Percentiles rank a stretch among this genome's conserved stretches.
phyloP scores from a whole-genome alignment of 75 land plant species.

The Pinus taeda region DNA sequence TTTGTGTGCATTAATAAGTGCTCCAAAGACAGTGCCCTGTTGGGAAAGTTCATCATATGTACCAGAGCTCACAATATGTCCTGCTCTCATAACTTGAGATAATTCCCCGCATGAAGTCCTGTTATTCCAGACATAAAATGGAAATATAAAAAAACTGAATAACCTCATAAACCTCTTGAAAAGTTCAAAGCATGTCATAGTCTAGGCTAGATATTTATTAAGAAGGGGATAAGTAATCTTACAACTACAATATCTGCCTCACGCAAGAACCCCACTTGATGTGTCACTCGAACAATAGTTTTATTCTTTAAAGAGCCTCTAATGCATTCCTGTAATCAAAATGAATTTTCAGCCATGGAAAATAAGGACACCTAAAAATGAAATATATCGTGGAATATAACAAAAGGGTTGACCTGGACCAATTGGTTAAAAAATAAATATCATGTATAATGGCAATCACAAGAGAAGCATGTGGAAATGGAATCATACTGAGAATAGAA shows the following conservation, averaged over 20 bases:
- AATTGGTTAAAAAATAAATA: background rate
- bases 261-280: slow-evolving; percentile 45
- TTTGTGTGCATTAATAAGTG: slow-evolving; percentile 27
- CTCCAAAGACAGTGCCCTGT: slow-evolving; percentile 23
- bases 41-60: slow-evolving; percentile 20
- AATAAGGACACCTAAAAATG: background rate
- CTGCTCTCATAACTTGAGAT: slow-evolving; percentile 33
- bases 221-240: background rate
- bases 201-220: background rate
- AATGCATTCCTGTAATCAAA: slow-evolving; percentile 33
- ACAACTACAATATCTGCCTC: slow-evolving; percentile 34
- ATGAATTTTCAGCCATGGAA: background rate
- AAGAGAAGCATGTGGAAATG: no score
- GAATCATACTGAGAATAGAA: no score
- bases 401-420: background rate
- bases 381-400: background rate
- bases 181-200: background rate
- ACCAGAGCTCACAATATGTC: slow-evolving; percentile 29
- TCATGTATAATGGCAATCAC: background rate
- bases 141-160: background rate
- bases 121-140: background rate
- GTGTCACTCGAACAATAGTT: slow-evolving; percentile 40
- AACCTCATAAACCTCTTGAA: background rate
- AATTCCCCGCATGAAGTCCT: background rate
- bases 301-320: slow-evolving; percentile 25